Percentiles rank a stretch among this genome's conserved stretches.
These are phyloP conservation scores for Aspergillus pseudoterreus DNA, from an alignment of 2,329 filamentous ascomycete species.

Conservation along the genomic window DNA sequence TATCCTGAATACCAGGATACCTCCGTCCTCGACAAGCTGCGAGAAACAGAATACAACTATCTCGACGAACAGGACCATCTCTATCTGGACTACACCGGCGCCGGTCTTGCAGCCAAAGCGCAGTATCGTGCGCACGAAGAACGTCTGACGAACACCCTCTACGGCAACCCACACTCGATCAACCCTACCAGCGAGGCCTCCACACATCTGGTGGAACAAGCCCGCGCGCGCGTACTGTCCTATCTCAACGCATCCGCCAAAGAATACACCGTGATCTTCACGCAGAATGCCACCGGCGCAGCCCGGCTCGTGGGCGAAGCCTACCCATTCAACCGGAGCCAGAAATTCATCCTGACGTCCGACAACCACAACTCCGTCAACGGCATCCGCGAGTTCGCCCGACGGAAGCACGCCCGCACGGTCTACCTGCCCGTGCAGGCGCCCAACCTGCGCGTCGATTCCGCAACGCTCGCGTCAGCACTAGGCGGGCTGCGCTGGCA, in stretches of 20 bases:
- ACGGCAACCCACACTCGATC: slow-evolving; percentile 8
- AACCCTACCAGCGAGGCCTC: slow-evolving; percentile 9
- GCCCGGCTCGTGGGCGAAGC: slow-evolving; percentile 8
- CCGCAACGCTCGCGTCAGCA: background rate
- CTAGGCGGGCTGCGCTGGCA: slow-evolving; percentile 1
- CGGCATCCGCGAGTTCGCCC: slow-evolving; percentile 8
- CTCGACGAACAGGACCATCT: slow-evolving; percentile 8
- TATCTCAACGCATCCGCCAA: slow-evolving; percentile 6
- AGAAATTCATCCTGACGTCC: slow-evolving; percentile 4
- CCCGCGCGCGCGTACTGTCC: slow-evolving; percentile 3
- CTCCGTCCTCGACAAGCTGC: slow-evolving; percentile 1
- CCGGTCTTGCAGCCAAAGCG: slow-evolving; percentile 6
- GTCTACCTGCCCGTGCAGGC: slow-evolving; percentile 6
- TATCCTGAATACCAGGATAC: slow-evolving; percentile 9
- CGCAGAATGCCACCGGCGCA: slow-evolving; percentile 8
- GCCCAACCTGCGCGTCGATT: slow-evolving; percentile 5
- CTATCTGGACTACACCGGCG: slow-evolving; percentile 9
- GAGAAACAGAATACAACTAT: slow-evolving; percentile 9
- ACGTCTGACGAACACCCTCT: slow-evolving; percentile 3
- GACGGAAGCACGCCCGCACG: slow-evolving; percentile 2
- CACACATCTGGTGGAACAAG: slow-evolving; percentile 6
- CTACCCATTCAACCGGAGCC: slow-evolving; percentile 4
- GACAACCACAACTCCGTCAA: slow-evolving; percentile 12
- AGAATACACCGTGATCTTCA: slow-evolving; percentile 9
- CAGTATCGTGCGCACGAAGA: slow-evolving; percentile 6